Conservation (phyloP, 805 yeast species). For the Candida verbasci region DNA sequence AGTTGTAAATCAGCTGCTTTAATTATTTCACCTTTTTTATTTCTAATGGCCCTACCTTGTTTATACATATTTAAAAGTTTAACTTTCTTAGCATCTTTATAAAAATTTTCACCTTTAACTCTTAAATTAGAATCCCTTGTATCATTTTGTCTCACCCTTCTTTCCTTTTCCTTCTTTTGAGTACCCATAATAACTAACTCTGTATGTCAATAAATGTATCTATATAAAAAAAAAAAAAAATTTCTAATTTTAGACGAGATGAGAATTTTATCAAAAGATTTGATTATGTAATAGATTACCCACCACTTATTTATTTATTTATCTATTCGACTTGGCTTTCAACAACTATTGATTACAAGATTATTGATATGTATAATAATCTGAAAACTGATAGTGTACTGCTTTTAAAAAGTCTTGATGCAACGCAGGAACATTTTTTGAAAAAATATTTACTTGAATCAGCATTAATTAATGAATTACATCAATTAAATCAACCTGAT, state of each 20-base stretch:
- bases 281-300: too few species aligned
- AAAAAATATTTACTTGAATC: constrained; percentile 73
- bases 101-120: constrained; percentile 95
- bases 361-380: too few species aligned
- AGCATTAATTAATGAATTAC: constrained; percentile 61
- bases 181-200: constrained; percentile 64
- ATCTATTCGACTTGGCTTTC: too few species aligned
- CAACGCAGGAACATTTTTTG: constrained; percentile 80
- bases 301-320: too few species aligned
- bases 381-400: too few species aligned
- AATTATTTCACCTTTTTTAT: constrained; percentile 81
- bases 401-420: constrained; percentile 18
- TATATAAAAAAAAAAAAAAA: background rate
- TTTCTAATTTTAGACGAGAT: background rate
- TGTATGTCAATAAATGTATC: background rate
- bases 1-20: constrained; percentile 86
- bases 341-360: too few species aligned
- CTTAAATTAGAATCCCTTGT: constrained; percentile 85
- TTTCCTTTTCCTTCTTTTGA: constrained; percentile 83
- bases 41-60: constrained; percentile 81
- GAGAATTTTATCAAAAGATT: background rate
- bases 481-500: constrained; percentile 50
- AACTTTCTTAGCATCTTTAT: constrained; percentile 89
- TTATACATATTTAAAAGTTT: constrained; percentile 90
- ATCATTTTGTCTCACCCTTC: constrained; percentile 80